Percentiles rank a stretch among this genome's conserved stretches.
Evolutionary conservation across 164 flowering plant species (phyloP).

Genomic region (Kingdonia uniflora): DNA sequence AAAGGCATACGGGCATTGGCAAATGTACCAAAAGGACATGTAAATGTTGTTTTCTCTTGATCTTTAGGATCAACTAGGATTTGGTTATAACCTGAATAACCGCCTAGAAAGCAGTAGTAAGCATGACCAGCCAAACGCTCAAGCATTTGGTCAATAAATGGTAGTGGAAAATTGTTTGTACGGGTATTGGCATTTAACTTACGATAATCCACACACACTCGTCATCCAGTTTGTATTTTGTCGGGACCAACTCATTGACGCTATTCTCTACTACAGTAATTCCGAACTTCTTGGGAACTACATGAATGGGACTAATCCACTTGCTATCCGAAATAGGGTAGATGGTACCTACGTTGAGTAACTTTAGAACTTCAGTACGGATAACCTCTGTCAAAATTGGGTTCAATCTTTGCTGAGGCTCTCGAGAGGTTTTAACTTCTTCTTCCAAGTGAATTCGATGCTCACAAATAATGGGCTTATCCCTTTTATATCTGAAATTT

Average conservation of each 20-base stretch:
- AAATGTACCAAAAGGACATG: neutral
- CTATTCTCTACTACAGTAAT: neutral
- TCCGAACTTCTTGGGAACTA: neutral
- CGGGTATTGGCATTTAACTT: neutral
- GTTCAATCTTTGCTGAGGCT: neutral
- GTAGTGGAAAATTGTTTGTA: neutral
- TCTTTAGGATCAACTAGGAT: neutral
- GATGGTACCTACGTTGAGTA: neutral
- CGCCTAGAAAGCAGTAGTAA: neutral
- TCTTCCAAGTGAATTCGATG: neutral
- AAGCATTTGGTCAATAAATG: slow-evolving; percentile 1
- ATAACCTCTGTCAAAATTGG: neutral
- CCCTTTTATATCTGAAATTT: neutral
- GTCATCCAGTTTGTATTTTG: neutral
- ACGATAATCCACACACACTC: neutral
- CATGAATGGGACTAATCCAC: neutral
- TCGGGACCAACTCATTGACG: neutral
- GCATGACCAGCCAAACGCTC: neutral
- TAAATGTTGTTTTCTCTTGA: neutral
- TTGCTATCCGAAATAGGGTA: neutral
- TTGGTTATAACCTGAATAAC: neutral
- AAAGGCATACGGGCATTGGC: neutral
- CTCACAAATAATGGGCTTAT: neutral
- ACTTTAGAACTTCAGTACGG: neutral
- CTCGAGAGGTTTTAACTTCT: neutral